Evolutionary conservation across 441 rosid species (phyloP).

Genomic region (Hura crepitans): DNA sequence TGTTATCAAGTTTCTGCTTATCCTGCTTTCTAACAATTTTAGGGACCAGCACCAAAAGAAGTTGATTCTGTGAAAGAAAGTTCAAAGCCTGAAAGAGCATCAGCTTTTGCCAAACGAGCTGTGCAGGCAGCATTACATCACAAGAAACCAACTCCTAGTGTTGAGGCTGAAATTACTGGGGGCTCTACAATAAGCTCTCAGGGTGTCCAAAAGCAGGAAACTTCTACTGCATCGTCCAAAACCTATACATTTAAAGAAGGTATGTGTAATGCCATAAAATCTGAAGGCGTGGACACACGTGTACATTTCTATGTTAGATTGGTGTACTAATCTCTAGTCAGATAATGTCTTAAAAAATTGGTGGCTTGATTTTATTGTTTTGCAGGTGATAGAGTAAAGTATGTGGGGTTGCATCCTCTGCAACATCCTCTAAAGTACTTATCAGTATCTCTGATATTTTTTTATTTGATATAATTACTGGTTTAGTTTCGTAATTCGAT

Average conservation of each 20-base stretch:
- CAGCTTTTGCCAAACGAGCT: slow-evolving; percentile 67
- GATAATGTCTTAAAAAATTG: slow-evolving; percentile 9
- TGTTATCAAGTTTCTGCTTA: not conserved
- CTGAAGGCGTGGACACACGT: not conserved
- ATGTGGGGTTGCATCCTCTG: slow-evolving; percentile 51
- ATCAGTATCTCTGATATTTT: not conserved
- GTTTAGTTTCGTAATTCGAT: not conserved
- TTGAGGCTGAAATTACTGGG: slow-evolving; percentile 94
- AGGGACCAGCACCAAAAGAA: slow-evolving; percentile 74
- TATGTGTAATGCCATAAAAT: slow-evolving; percentile 19
- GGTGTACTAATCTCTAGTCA: not conserved
- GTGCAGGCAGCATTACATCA: slow-evolving; percentile 60
- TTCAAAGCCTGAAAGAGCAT: slow-evolving; percentile 64
- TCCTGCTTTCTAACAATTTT: slow-evolving; percentile 24
- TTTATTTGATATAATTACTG: not conserved
- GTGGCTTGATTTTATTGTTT: slow-evolving; percentile 18
- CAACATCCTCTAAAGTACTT: slow-evolving; percentile 53
- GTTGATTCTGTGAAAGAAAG: slow-evolving; percentile 65
- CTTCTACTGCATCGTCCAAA: slow-evolving; percentile 92
- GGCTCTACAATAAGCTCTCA: slow-evolving; percentile 70
- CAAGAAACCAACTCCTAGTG: slow-evolving; percentile 86
- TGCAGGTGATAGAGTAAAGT: slow-evolving; percentile 94
- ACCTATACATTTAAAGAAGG: slow-evolving; percentile 78
- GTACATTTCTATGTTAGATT: not conserved
- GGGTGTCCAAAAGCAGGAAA: slow-evolving; percentile 80